Evolutionary conservation across 768 basidiomycete genomes (phyloP).

Genomic region (Lentinula lateritia): DNA sequence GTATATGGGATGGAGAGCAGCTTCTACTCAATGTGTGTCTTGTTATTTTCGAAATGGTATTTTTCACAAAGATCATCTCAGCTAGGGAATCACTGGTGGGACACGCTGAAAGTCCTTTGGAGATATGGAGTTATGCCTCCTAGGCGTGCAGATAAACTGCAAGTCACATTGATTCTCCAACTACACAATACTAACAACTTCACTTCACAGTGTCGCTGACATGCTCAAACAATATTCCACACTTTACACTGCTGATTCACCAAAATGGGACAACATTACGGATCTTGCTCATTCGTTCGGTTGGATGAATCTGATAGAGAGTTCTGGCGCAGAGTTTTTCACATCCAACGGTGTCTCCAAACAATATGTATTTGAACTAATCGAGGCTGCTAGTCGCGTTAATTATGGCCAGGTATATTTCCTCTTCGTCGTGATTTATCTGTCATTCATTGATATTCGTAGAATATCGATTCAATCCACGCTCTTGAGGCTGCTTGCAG

Average conservation of each 20-base stretch:
- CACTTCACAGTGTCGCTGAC: constrained; percentile 40
- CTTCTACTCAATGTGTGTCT: constrained; percentile 58
- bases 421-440: not conserved
- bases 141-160: constrained; percentile 51
- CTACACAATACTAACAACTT: not conserved
- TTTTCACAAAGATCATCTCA: constrained; percentile 14
- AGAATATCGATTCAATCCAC: constrained; percentile 71
- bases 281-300: constrained; percentile 48
- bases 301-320: constrained; percentile 44
- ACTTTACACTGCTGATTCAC: constrained; percentile 50
- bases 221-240: constrained; percentile 47
- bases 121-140: constrained; percentile 70
- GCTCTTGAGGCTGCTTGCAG: constrained; percentile 68
- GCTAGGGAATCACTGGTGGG: constrained; percentile 62
- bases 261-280: constrained; percentile 59
- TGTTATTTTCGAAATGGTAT: not conserved
- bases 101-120: constrained; percentile 68
- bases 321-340: constrained; percentile 55
- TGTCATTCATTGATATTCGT: not conserved
- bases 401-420: constrained; percentile 71
- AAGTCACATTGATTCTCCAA: constrained; percentile 13
- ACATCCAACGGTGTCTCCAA: constrained; percentile 45
- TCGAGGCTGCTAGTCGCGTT: constrained; percentile 77
- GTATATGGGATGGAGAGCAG: constrained; percentile 80
- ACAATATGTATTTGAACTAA: constrained; percentile 63